These are phyloP conservation scores for Arachis monticola DNA, from an alignment of 331 rosid species.

Conservation along the genomic window DNA sequence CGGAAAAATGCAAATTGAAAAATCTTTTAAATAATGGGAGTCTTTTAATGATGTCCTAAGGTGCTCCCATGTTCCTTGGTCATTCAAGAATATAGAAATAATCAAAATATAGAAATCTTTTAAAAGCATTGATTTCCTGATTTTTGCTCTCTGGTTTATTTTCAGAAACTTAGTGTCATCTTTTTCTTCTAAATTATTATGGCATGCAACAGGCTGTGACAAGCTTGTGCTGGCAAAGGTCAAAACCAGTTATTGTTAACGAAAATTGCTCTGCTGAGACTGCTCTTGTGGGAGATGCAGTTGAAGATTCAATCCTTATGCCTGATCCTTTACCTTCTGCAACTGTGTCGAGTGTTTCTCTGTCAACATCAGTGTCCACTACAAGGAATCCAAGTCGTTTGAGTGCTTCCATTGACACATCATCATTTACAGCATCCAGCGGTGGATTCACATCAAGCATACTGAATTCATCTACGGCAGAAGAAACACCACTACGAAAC, in stretches of 20 bases:
- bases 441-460: conserved; percentile 59
- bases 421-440: conserved; percentile 57
- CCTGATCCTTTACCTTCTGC: conserved; percentile 96
- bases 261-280: conserved; percentile 83
- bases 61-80: conserved; percentile 10
- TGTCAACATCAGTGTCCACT: conserved; percentile 59
- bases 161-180: conserved; percentile 19
- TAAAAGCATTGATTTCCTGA: conserved; percentile 28
- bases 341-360: conserved; percentile 65
- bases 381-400: conserved; percentile 74
- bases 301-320: conserved; percentile 97
- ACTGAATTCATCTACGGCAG: conserved; percentile 53
- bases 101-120: conserved; percentile 15
- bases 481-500: conserved; percentile 79
- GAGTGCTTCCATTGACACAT: conserved; percentile 59
- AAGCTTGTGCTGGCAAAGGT: conserved; percentile 98
- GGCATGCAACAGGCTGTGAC: conserved; percentile 81
- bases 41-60: neutral
- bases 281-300: conserved; percentile 85
- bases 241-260: conserved; percentile 82
- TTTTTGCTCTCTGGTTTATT: conserved; percentile 11
- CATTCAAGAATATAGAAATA: conserved; percentile 13
- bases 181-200: conserved; percentile 41
- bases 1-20: neutral
- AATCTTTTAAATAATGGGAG: neutral